Percentiles rank a stretch among this genome's conserved stretches.
These are phyloP conservation scores for Cucumis sativus DNA, from an alignment of 306 rosid species.

Conservation along the genomic window Cucumber_9930_V3 NC_026659.2:1234501-1235000, in stretches of 20 bases:
- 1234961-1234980: slow-evolving; percentile 51
- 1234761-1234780: slow-evolving; percentile 96
- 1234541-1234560: neutral
- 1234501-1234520: neutral
- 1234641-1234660: neutral
- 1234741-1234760: slow-evolving; percentile 90
- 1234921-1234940: neutral
- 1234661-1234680: neutral
- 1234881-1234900: slow-evolving; percentile 13
- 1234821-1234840: slow-evolving; percentile 68
- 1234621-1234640: neutral
- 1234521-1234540: neutral
- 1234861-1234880: slow-evolving; percentile 36
- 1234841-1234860: slow-evolving; percentile 50
- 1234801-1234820: slow-evolving; percentile 75
- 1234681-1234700: slow-evolving; percentile 32
- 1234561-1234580: neutral
- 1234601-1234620: neutral
- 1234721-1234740: slow-evolving; percentile 67
- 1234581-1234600: neutral
- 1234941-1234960: slow-evolving; percentile 9
- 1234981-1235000: slow-evolving; percentile 85
- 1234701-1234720: slow-evolving; percentile 46
- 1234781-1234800: slow-evolving; percentile 93
- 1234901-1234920: neutral